phyloP scores from a whole-genome alignment of 2,329 filamentous ascomycete genomes.

The Fusarium nisikadoi region DNA sequence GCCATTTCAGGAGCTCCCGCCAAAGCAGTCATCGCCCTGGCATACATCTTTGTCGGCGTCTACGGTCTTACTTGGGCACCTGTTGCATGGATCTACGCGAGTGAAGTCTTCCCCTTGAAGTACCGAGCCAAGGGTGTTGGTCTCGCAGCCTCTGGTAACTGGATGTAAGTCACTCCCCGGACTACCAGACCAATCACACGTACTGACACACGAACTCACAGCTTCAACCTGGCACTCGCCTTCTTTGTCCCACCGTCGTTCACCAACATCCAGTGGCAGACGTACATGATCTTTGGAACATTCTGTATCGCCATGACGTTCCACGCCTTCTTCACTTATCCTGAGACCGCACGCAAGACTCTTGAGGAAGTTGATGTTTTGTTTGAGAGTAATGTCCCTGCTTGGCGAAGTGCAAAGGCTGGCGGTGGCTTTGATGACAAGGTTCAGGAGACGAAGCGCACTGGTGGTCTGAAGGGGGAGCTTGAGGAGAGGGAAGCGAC shows the following conservation, averaged over 20 bases:
- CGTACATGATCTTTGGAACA: slow-evolving; percentile 58
- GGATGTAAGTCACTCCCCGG: slow-evolving; percentile 48
- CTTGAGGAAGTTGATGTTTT: slow-evolving; percentile 40
- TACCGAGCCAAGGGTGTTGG: slow-evolving; percentile 65
- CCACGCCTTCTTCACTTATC: slow-evolving; percentile 64
- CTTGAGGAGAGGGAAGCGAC: slow-evolving; percentile 27
- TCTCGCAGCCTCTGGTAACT: slow-evolving; percentile 59
- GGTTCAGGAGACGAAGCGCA: slow-evolving; percentile 35
- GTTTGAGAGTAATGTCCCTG: slow-evolving; percentile 37
- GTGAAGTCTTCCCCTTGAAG: slow-evolving; percentile 63
- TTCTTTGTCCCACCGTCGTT: slow-evolving; percentile 53
- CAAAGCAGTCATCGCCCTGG: slow-evolving; percentile 62
- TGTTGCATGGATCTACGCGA: slow-evolving; percentile 66
- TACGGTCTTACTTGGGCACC: slow-evolving; percentile 58
- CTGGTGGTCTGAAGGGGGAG: slow-evolving; percentile 31
- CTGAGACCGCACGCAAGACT: slow-evolving; percentile 58
- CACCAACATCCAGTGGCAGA: slow-evolving; percentile 59
- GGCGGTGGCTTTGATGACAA: slow-evolving; percentile 25
- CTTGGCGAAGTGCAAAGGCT: slow-evolving; percentile 35
- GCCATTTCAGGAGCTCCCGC: slow-evolving; percentile 56
- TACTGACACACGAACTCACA: background rate
- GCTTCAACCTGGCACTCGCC: slow-evolving; percentile 54
- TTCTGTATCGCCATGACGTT: slow-evolving; percentile 56
- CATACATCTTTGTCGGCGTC: slow-evolving; percentile 58
- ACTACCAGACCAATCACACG: accelerated